Conservation (phyloP, 257 asterid genomes). For the Nicotiana otophora region DNA sequence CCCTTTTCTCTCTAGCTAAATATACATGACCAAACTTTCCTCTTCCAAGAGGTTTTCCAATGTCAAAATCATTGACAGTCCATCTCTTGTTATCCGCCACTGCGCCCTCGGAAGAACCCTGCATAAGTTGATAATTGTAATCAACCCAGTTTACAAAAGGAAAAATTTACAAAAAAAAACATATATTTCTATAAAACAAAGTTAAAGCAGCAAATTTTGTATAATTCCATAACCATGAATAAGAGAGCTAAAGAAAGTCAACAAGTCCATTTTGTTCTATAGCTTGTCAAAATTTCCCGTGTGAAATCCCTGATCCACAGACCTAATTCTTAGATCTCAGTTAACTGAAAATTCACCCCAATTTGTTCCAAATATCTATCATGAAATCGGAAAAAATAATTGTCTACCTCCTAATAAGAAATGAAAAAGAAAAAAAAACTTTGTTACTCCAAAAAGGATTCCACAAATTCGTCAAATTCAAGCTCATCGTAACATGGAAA, state of each 20-base stretch:
- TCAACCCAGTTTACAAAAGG: background rate
- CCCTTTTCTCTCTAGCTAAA: conserved; percentile 84
- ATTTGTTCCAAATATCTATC: background rate
- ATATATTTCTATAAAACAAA: background rate
- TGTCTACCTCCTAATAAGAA: background rate
- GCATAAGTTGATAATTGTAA: background rate
- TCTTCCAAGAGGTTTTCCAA: conserved; percentile 94
- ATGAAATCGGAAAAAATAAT: background rate
- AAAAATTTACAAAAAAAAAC: background rate
- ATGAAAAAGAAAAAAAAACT: background rate
- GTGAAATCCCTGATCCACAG: background rate
- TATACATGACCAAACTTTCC: conserved; percentile 94
- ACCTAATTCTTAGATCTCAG: background rate
- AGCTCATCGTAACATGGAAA: background rate
- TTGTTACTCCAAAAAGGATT: no score
- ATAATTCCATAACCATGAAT: background rate
- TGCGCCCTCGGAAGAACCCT: conserved; percentile 51
- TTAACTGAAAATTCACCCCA: background rate
- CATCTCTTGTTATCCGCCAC: conserved; percentile 62
- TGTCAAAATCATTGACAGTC: conserved; percentile 69
- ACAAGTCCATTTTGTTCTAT: background rate
- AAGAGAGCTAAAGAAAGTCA: background rate
- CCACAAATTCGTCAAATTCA: background rate
- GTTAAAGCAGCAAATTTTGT: background rate
- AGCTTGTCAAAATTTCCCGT: background rate